Base-by-base conservation (phyloP, 2,329 filamentous ascomycete genomes). In the Diaporthe destruens region DNA sequence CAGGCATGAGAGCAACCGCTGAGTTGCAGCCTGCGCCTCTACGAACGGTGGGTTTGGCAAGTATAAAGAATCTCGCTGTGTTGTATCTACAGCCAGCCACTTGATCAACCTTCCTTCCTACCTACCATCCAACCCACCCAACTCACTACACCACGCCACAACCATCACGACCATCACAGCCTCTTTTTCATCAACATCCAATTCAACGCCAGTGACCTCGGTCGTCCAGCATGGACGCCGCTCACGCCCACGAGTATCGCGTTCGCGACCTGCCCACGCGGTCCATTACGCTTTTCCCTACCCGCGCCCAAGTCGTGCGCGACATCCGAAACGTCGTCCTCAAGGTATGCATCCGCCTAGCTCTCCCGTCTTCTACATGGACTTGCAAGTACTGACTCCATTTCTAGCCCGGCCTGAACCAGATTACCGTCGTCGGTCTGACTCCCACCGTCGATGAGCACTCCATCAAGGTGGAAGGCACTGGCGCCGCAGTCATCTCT, bases 271-370 rank as follows among this genome's bases (percentile, higher is more conserved):
- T 92, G 39, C 77, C 82, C 11, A 92, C 91, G 44, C 87, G 88
- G 65, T 87, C 87, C 0, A 90, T 93, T 20, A 90, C 87, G 0
- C 84, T 93, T 53, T 92, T 91, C 73, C 90, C 91, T 0, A 83
- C 84, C 2, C 83, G 87, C 74, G 91, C 91, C 1, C 90, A 91
- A 61, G 80, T 93, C 39, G 84, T 88, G 16, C 86, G 90, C 34
- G 88, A 91, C 69, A 86, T 93, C 77, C 87, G 86, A 72, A 81
- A 87, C 75, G 82, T 92, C 20, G 76, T 78, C 1, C 83, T 90
- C 25, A 82, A 85, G 78, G 83, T 85, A 78, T 75, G 78, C 18
- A 47, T 42, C 39, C 16, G 6, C 29, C 20, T 16, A n/a, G 6
- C 42, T 20, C n/a, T 6, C 5, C 12, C 32, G 6, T 12, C n/a